These are phyloP conservation scores for Microbotryomycetes sp. DNA, from an alignment of 1,284 basidiomycete species.

Conservation along the genomic window DNA sequence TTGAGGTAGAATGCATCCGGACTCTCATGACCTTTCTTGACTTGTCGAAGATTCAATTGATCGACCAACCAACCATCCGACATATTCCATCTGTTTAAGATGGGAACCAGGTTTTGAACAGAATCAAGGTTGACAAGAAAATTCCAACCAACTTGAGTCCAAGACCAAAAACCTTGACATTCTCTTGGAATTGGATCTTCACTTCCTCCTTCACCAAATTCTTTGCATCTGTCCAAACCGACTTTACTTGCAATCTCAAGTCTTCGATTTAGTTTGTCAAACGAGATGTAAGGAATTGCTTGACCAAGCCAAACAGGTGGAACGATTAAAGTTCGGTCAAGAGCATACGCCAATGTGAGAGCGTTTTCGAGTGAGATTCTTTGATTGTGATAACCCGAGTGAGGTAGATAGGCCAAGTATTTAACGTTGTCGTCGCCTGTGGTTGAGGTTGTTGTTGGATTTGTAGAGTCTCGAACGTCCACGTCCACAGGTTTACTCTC, in stretches of 20 bases:
- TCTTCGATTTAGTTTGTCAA: conserved; percentile 52
- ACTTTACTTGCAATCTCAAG: conserved; percentile 52
- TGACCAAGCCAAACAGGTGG: conserved; percentile 63
- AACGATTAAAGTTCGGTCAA: conserved; percentile 66
- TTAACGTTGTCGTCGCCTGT: no score
- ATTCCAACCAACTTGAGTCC: conserved; percentile 59
- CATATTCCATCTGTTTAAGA: conserved; percentile 51
- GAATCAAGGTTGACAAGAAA: conserved; percentile 55
- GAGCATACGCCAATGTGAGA: conserved; percentile 57
- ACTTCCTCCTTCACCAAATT: conserved; percentile 31
- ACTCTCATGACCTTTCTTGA: background rate
- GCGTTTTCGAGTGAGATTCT: conserved; percentile 75
- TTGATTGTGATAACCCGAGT: conserved; percentile 67
- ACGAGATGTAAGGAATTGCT: conserved; percentile 58
- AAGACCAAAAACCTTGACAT: conserved; percentile 51
- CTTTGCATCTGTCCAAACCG: conserved; percentile 49
- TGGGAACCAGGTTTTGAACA: conserved; percentile 41
- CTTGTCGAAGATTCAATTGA: conserved; percentile 43
- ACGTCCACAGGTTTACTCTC: background rate
- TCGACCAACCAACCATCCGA: conserved; percentile 50
- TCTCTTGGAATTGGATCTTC: conserved; percentile 43
- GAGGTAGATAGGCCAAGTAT: conserved; percentile 33
- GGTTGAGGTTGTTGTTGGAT: background rate
- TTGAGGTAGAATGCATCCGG: conserved; percentile 50
- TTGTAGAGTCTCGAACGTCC: background rate